Conservation (phyloP, 1,284 basidiomycete species). For the Cystobasidiaceae sp. region DNA sequence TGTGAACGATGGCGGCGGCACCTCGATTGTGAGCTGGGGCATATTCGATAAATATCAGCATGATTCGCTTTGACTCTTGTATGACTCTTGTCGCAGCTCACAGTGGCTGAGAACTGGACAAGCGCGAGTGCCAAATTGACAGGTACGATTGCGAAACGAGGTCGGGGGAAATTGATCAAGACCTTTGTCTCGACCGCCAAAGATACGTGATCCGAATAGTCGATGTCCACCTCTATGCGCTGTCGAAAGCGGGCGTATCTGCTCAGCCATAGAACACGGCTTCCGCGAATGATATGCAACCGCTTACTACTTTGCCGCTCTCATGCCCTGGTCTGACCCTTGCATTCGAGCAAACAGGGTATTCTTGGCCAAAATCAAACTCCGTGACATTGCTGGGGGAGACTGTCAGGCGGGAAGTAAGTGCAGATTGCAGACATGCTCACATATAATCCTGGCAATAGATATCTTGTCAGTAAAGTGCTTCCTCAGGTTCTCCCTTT, state of each 20-base stretch:
- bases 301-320: slow-evolving; percentile 51
- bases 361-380: slow-evolving; percentile 53
- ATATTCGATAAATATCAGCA: background rate
- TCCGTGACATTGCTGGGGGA: slow-evolving; percentile 52
- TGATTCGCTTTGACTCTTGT: background rate
- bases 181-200: slow-evolving; percentile 55
- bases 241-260: background rate
- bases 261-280: background rate
- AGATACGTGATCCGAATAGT: slow-evolving; percentile 54
- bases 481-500: background rate
- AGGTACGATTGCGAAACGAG: slow-evolving; percentile 55
- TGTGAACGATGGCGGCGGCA: slow-evolving; percentile 40
- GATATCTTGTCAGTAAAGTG: background rate
- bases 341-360: slow-evolving; percentile 53
- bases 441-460: slow-evolving; percentile 36
- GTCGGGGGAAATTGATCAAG: slow-evolving; percentile 55
- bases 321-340: slow-evolving; percentile 54
- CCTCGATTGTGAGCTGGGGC: slow-evolving; percentile 29
- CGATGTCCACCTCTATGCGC: slow-evolving; percentile 55
- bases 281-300: background rate
- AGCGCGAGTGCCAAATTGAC: slow-evolving; percentile 54
- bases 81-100: slow-evolving; percentile 39
- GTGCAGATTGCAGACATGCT: background rate
- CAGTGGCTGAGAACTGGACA: slow-evolving; percentile 54
- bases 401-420: background rate